Conservation (phyloP, 2,329 filamentous ascomycete genomes). For the Epichloe baconii region DNA sequence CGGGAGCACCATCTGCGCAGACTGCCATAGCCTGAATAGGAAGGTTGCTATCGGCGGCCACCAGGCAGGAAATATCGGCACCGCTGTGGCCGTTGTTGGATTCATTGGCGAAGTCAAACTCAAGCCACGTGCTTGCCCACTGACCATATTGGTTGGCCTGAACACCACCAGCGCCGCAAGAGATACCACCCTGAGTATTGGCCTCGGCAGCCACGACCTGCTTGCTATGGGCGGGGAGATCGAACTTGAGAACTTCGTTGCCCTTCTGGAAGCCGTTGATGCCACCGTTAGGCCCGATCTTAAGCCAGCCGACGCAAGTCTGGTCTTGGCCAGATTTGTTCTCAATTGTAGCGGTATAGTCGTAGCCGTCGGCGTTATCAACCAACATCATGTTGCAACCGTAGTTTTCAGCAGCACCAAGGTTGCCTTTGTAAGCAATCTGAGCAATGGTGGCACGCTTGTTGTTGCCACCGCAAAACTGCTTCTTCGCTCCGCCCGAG, state of each 20-base stretch:
- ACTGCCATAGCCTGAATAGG: constrained; percentile 24
- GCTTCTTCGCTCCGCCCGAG: constrained; percentile 11
- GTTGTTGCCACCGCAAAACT: constrained; percentile 23
- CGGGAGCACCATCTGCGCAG: constrained; percentile 16
- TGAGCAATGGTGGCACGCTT: constrained; percentile 35
- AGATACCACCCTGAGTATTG: constrained; percentile 35
- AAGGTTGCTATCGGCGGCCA: constrained; percentile 22
- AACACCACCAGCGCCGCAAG: constrained; percentile 25
- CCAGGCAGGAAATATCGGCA: constrained; percentile 36
- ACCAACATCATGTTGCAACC: constrained; percentile 41
- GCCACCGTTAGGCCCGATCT: constrained; percentile 31
- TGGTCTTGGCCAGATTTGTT: constrained; percentile 22
- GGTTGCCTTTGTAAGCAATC: constrained; percentile 36
- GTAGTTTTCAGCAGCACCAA: constrained; percentile 25
- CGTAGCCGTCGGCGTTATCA: constrained; percentile 25
- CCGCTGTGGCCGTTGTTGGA: constrained; percentile 37
- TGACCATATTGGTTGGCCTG: constrained; percentile 25
- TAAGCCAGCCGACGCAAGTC: constrained; percentile 35
- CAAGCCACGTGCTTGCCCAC: constrained; percentile 33
- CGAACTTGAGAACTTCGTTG: constrained; percentile 28
- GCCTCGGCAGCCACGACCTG: constrained; percentile 31
- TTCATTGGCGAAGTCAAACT: constrained; percentile 34
- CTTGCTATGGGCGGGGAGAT: constrained; percentile 22
- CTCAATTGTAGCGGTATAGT: constrained; percentile 30
- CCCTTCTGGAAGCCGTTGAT: constrained; percentile 37